Evolutionary conservation across 2,329 filamentous ascomycete species (phyloP), one percentile per base, ranked within the genome.

Genomic region (Incumbomyces delicatus): DNA sequence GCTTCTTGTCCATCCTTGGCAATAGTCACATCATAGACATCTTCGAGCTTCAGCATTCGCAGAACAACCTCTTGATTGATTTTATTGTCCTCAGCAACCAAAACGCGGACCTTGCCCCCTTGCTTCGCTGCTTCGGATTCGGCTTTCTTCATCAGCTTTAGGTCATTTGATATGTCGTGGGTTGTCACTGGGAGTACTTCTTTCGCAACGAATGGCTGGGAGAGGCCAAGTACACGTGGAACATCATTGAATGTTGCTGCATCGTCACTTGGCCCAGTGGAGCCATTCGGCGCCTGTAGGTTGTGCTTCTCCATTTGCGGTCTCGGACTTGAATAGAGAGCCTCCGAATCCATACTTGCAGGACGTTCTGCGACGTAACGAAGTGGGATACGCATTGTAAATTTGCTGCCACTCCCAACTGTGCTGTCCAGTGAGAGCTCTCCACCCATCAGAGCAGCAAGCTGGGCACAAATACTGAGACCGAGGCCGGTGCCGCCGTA

Each of bases 401-500:
- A 95, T 0, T 78, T 84, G 34, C 85, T 87, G 12, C 89, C 88
- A 10, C 80, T 73, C 0, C 83, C 85, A 13, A 84, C 69, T 6
- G 79, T 77, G 58, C 87, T 94, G 51, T 74, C 76, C 31, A 95
- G 69, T 2, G 72, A 71, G 42, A 95, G 85, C 1, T 70, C 77
- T 8, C 89, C 89, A 41, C 81, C 81, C 87, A 95, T 94, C 13
- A 95, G 68, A 13, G 72, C 78, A 2, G 87, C 85, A 32, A 95
- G 70, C 62, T 95, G 89, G 16, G 86, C 83, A 65, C 87, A 94
- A 57, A 95, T 95, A 59, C 85, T 90, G 46, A 95, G 65, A 1
- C 89, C 89, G 1, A 95, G 70, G 3, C 89, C 89, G 1, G 89
- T 95, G 13, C 89, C 89, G 14, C 87, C 87, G 60, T 83, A 94